Base-by-base conservation (phyloP, 164 flowering plant genomes). In the Macadamia tetraphylla region DNA sequence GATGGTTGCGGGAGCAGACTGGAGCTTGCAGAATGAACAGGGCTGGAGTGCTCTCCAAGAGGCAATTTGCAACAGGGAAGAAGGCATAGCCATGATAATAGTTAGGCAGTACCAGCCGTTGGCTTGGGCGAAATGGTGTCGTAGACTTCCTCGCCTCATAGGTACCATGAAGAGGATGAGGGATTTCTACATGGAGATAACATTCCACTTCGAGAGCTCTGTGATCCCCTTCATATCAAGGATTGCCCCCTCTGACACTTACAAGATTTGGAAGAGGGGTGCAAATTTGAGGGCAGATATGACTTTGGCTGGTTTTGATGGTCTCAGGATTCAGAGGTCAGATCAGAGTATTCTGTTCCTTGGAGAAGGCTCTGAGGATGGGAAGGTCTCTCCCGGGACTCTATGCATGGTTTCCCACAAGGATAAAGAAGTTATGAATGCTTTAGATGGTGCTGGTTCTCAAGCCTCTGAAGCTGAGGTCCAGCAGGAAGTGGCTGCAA, bases 21-120 rank as follows among this genome's bases (percentile, higher is more conserved):
- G 88, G 88, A 85, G 87, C 73, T 77, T 87, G 79, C 91, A 87
- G 71, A 87, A 87, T 67, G 86, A 85, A 46, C 85, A 84, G 11
- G 97, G 97, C 0, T 92, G 97, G 97, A 92, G 90, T 74, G 87
- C 97, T 0, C 80, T 92, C 1, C 97, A 92, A 73, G 97, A 92
- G 69, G 97, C 97, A 6, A 85, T 92, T 44, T 92, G 97, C 66
- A 78, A 68, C 48, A 79, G 85, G 67, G 83, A 92, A 75, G 92
- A 89, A 65, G 70, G 63, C 29, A 80, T 92, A 73, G 92, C 97
- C 9, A 85, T 69, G 86, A 82, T 69, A 23, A 89, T 92, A 32
- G 89, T 88, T 55, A 74, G 84, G 76, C 94, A 92, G 42, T 90
- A 89, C 71, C 97, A 92, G 82, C 96, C 91, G 0, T 66, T 86